Conservation (phyloP, 495 filamentous ascomycete genomes). For the Aspergillus heteromorphus region DNA sequence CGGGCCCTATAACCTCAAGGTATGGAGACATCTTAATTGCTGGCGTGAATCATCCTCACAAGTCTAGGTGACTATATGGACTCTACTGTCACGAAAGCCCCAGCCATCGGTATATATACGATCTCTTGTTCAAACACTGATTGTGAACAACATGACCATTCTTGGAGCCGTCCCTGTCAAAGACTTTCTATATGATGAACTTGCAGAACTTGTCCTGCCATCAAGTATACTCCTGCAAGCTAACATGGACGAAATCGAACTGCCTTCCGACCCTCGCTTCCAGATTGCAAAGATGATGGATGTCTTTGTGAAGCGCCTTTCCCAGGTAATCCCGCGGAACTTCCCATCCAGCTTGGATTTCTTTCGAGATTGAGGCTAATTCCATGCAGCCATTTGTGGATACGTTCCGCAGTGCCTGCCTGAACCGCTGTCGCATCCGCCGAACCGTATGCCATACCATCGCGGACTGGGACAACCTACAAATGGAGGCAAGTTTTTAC, state of each 20-base stretch:
- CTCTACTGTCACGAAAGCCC: constrained; percentile 72
- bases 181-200: constrained; percentile 71
- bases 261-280: constrained; percentile 69
- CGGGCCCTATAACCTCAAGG: constrained; percentile 59
- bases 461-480: constrained; percentile 77
- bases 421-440: constrained; percentile 84
- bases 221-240: constrained; percentile 64
- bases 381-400: constrained; percentile 62
- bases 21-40: constrained; percentile 17
- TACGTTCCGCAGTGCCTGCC: constrained; percentile 73
- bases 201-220: constrained; percentile 71
- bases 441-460: constrained; percentile 77
- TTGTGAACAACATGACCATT: constrained; percentile 65
- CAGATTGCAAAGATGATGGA: constrained; percentile 75
- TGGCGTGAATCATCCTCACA: constrained; percentile 30
- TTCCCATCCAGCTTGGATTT: no score
- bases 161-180: constrained; percentile 62
- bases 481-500: constrained; percentile 54
- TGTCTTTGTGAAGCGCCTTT: constrained; percentile 67
- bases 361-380: neutral
- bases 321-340: constrained; percentile 43
- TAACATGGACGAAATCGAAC: constrained; percentile 67
- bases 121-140: constrained; percentile 67
- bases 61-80: constrained; percentile 52
- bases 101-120: constrained; percentile 81